Evolutionary conservation across 2,329 filamentous ascomycete species (phyloP), one percentile per base, ranked within the genome.

Genomic region (Colletotrichum sp.): DNA sequence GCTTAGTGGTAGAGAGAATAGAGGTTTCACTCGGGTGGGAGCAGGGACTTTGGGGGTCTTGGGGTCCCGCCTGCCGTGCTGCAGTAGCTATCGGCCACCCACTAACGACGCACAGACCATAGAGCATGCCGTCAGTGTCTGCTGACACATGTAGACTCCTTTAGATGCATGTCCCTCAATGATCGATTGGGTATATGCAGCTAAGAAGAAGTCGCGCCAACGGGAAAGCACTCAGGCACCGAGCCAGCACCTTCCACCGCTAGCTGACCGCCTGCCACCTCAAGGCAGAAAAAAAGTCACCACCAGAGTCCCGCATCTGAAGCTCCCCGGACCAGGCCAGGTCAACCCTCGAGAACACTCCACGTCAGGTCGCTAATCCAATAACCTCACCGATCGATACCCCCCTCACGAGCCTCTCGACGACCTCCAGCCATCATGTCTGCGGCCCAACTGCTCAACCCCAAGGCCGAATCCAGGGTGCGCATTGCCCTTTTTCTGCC

Each of bases 381-480:
- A 60, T 75, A 43, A 65, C 56, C 58, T 73, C 68, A 73, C 73
- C 65, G 58, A 73, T 56, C 70, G 73, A 75, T 76, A 66, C 64
- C 70, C 73, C 43, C 70, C 48, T 76, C 58, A 73, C 70, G 65
- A 76, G 34, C 48, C 36, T 68, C 70, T 66, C 68, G 65, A 77
- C 77, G 56, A 77, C 68, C 68, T 71, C 43, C 58, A 66, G 65
- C 38, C 80, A 84, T 77, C 68, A 98, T 98, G 97, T 98, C 96
- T 88, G 97, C 97, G 81, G 96, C 97, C 83, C 96, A 98, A 89
- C 93, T 99, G 83, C 94, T 99, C 79, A 99, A 99, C 87, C 97
- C 97, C 77, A 99, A 99, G 90, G 97, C 97, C 83, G 97, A 99
- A 89, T 98, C 96, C 82, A 93, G 97, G 88, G 96, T 97, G 90